These are phyloP conservation scores for Wickerhamiella kazuoi DNA, from an alignment of 805 yeast species.

Conservation along the genomic window DNA sequence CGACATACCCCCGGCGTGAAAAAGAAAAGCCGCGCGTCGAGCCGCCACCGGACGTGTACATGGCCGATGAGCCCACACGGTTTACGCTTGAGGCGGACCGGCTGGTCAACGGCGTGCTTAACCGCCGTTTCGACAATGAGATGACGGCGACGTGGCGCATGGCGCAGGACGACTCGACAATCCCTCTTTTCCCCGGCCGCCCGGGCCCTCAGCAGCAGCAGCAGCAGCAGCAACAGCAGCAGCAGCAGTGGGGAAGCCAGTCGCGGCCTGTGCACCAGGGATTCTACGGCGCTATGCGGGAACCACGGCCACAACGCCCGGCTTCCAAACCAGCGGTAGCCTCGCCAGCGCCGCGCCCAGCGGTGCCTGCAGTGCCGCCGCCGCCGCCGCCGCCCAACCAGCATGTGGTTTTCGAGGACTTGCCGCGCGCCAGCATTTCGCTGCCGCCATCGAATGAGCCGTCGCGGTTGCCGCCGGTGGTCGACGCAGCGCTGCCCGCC, in stretches of 20 bases:
- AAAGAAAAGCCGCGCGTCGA: background rate
- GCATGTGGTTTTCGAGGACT: slow-evolving; percentile 1
- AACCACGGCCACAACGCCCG: background rate
- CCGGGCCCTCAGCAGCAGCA: background rate
- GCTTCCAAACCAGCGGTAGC: background rate
- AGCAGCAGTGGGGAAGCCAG: background rate
- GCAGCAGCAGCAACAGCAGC: background rate
- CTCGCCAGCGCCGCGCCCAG: background rate
- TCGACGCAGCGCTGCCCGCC: slow-evolving; percentile 1
- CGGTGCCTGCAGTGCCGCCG: background rate
- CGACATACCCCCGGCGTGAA: background rate
- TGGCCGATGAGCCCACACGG: background rate
- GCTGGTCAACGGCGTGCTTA: background rate
- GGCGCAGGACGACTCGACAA: background rate
- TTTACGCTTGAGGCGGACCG: background rate
- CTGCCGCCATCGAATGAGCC: background rate
- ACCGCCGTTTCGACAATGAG: background rate
- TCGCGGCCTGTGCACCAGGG: background rate
- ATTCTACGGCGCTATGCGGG: too few relatives aligned
- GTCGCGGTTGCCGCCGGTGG: slow-evolving; percentile 1
- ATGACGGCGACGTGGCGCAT: background rate
- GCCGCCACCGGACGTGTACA: background rate
- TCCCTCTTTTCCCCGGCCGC: background rate
- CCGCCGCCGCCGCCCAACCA: background rate
- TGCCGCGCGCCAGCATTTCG: background rate